Base-by-base conservation (phyloP, 371 early-diverging fungal species). In the Choanephora cucurbitarum region DNA sequence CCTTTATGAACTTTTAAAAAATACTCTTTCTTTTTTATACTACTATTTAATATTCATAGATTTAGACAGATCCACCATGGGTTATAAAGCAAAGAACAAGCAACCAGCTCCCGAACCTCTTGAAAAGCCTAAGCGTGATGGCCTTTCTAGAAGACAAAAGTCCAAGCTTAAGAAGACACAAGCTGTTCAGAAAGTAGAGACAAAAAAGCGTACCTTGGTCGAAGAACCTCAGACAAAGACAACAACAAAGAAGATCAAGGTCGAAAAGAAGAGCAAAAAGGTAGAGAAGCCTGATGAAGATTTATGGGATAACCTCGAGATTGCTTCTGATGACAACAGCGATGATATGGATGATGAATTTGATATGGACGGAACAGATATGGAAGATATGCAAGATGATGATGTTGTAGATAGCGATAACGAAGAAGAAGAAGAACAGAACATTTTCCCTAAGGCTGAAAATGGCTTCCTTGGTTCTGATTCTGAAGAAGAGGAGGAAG, bases 61-160 rank as follows among this genome's bases (percentile, higher is more conserved):
- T 28, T 28, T 28, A 28, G 28, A 28, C 28, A 28, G 28, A 28
- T 28, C 28, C 28, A 28, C 28, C 37, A 83, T 82, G 82, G 86
- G 86, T 52, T 70, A 83, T 39, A 82, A 80, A 32, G 77, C 85
- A 48, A 84, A 75, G 60, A 86, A 86, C 59, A 84, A 87, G 80
- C 90, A 90, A 75, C 61, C 66, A 18, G 77, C 60, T 44, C 89
- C 90, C 15, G 62, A 69, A 37, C 83, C 86, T 10, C 57, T 89
- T 37, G 65, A 69, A 23, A 62, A 60, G 45, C 47, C 58, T 3
- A 58, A 50, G 9, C 51, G 39, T 40, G 51, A 61, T 21, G 65
- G 67, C 24, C 57, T 66, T 31, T 60, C 64, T n/a, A 67, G 62
- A 54, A 68, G 73, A 67, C 57, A 55, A 33, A 58, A 53, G 49